Percentiles rank a stretch among this genome's conserved stretches.
These are phyloP conservation scores for Pseudevernia furfuracea DNA, from an alignment of 495 filamentous ascomycete species.

Conservation along the genomic window DNA sequence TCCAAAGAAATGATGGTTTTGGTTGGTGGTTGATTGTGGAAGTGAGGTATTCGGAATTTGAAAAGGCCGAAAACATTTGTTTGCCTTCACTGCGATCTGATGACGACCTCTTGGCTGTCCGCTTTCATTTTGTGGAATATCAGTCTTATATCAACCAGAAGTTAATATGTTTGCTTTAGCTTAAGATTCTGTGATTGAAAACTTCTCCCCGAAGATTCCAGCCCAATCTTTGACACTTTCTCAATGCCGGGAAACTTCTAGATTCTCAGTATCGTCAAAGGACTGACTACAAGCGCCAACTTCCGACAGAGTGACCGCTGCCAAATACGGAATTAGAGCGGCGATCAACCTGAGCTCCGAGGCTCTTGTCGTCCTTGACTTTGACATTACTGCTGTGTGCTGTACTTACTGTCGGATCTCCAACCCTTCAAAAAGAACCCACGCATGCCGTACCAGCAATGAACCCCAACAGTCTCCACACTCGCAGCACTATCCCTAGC, in stretches of 20 bases:
- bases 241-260: background rate
- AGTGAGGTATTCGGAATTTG: constrained; percentile 4
- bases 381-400: too few relatives aligned
- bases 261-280: background rate
- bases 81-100: background rate
- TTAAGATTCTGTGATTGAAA: too few relatives aligned
- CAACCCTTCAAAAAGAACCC: too few relatives aligned
- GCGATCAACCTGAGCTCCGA: too few relatives aligned
- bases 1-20: background rate
- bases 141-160: background rate
- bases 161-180: too few relatives aligned
- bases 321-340: too few relatives aligned
- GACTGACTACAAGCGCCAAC: background rate
- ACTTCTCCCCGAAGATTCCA: background rate
- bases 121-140: background rate
- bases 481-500: too few relatives aligned
- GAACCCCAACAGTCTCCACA: too few relatives aligned
- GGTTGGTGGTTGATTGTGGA: background rate
- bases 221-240: background rate
- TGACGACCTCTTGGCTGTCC: background rate
- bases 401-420: too few relatives aligned
- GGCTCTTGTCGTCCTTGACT: too few relatives aligned
- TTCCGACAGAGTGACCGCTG: background rate
- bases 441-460: too few relatives aligned
- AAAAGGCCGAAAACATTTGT: background rate